A percentile compares a stretch with the other conserved stretches of the same genome.
Conservation (phyloP, 495 filamentous ascomycete genomes). For the Aspergillus wentii region DNA sequence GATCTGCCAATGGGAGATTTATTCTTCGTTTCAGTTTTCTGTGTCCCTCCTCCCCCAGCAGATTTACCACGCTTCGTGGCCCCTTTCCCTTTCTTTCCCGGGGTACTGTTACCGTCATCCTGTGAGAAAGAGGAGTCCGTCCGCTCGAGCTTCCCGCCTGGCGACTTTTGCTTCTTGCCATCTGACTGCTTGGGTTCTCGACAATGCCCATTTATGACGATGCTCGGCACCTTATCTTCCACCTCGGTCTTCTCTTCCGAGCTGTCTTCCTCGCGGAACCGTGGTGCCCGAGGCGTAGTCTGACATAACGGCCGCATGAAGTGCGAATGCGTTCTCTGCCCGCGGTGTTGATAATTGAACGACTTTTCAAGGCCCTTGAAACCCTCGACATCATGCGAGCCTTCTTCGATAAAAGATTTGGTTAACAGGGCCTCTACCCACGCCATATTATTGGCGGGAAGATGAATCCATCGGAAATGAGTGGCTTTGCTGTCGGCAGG, state of each 20-base stretch:
- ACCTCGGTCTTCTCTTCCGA: constrained; percentile 4
- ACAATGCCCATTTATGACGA: constrained; percentile 16
- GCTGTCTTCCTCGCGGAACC: constrained; percentile 32
- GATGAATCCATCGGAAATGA: constrained; percentile 67
- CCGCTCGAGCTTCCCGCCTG: constrained; percentile 23
- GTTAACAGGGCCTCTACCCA: constrained; percentile 60
- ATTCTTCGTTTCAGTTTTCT: constrained; percentile 34
- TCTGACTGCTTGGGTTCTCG: constrained; percentile 6
- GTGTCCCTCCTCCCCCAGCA: constrained; percentile 24
- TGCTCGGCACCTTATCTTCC: constrained; percentile 1
- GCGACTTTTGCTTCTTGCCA: constrained; percentile 23
- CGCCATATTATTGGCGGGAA: constrained; percentile 59
- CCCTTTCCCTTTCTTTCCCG: constrained; percentile 34
- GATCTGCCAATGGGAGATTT: constrained; percentile 19
- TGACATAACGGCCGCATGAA: constrained; percentile 65
- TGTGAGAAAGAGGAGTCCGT: constrained; percentile 29
- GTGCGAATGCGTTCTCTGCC: constrained; percentile 56
- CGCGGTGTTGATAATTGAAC: constrained; percentile 60
- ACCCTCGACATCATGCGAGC: constrained; percentile 58
- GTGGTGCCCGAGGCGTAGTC: constrained; percentile 45
- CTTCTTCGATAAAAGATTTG: constrained; percentile 64
- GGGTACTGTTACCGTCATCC: constrained; percentile 24
- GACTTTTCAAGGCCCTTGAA: constrained; percentile 64
- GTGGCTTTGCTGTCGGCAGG: constrained; percentile 48
- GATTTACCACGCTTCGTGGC: constrained; percentile 34